phyloP scores from a whole-genome alignment of 176 grass and related monocot genomes.

The Saccharum officinarum region DNA sequence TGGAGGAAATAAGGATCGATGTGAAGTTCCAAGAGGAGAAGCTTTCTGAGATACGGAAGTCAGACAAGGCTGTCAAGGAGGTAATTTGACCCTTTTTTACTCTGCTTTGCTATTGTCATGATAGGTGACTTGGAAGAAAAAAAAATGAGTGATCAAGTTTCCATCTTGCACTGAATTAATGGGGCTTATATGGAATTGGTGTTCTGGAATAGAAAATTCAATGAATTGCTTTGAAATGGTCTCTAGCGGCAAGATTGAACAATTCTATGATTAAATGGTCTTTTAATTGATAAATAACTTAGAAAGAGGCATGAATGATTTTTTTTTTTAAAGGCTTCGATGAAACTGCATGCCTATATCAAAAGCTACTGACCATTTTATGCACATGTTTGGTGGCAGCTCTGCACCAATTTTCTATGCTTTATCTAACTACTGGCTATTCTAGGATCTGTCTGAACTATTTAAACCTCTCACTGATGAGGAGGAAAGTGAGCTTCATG shows the following conservation, averaged over 20 bases:
- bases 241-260: background rate
- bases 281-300: background rate
- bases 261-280: background rate
- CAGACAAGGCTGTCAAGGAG: conserved; percentile 20
- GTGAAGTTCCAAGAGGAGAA: conserved; percentile 18
- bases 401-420: background rate
- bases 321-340: background rate
- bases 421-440: conserved; percentile 26
- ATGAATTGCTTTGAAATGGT: background rate
- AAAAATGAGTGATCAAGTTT: background rate
- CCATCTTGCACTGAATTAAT: background rate
- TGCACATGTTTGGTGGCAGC: conserved; percentile 3
- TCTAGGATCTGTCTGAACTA: conserved; percentile 59
- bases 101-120: conserved; percentile 5
- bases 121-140: background rate
- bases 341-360: background rate
- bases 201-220: background rate
- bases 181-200: background rate
- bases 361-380: background rate
- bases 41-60: conserved; percentile 15
- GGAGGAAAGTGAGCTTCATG: conserved; percentile 50
- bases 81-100: conserved; percentile 14
- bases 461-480: conserved; percentile 61
- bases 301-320: background rate
- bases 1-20: conserved; percentile 22